A percentile compares a stretch with the other conserved stretches of the same genome.
phyloP scores from a whole-genome alignment of 2,329 filamentous ascomycete species.

The Cytospora mali region DNA sequence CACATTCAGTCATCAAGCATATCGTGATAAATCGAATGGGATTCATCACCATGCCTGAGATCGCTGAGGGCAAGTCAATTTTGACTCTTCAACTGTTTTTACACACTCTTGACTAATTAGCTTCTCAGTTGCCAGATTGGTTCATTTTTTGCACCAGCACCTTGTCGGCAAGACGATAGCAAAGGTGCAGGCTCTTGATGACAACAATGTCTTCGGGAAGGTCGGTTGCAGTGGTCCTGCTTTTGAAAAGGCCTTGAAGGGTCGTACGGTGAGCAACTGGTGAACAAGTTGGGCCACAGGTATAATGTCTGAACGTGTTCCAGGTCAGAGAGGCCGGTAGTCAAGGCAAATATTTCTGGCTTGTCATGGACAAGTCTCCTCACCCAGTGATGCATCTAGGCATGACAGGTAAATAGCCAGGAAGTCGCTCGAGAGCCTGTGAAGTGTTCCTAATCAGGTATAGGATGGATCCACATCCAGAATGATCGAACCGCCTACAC shows the following conservation, averaged over 20 bases:
- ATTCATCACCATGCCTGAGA: conserved; percentile 58
- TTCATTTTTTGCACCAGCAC: conserved; percentile 80
- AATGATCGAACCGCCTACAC: conserved; percentile 77
- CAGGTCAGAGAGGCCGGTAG: conserved; percentile 68
- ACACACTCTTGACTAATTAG: not conserved
- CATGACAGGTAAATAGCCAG: conserved; percentile 55
- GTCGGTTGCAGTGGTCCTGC: conserved; percentile 76
- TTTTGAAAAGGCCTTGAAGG: conserved; percentile 73
- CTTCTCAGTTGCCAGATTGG: conserved; percentile 72
- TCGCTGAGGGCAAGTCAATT: conserved; percentile 55
- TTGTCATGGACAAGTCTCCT: conserved; percentile 72
- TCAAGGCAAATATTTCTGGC: conserved; percentile 97
- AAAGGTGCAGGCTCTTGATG: conserved; percentile 72
- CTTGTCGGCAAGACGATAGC: conserved; percentile 82
- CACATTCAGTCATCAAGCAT: not conserved
- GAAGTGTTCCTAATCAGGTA: conserved; percentile 49
- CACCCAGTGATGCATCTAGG: conserved; percentile 91
- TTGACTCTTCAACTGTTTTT: conserved; percentile 2
- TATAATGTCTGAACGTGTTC: not conserved
- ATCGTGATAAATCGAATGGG: not conserved
- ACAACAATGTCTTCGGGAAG: conserved; percentile 87
- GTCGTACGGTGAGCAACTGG: conserved; percentile 59
- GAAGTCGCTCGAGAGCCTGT: conserved; percentile 6
- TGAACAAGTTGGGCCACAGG: not conserved
- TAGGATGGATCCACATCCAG: conserved; percentile 84